These are phyloP conservation scores for Colletotrichum viniferum DNA, from an alignment of 2,329 filamentous ascomycete genomes.

Conservation along the genomic window DNA sequence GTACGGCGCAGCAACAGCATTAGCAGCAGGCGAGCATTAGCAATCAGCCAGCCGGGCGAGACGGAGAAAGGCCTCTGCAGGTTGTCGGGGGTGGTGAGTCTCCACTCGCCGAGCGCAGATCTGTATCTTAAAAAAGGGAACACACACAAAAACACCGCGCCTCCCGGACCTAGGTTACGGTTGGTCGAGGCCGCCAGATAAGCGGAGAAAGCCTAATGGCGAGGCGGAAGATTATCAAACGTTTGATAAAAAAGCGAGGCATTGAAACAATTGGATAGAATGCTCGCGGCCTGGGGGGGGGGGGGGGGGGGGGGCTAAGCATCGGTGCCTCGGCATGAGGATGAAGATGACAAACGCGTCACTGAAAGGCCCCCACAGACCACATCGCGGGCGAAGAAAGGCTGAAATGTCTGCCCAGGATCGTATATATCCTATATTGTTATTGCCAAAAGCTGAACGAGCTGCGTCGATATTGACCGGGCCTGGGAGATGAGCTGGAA, in stretches of 20 bases:
- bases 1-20: background rate
- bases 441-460: background rate
- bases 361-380: background rate
- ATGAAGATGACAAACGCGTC: background rate
- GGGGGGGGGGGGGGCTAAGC: background rate
- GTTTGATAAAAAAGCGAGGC: background rate
- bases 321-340: background rate
- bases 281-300: background rate
- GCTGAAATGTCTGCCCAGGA: background rate
- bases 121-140: background rate
- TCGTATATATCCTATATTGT: background rate
- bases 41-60: background rate
- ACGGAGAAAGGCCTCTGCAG: background rate
- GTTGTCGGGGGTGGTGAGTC: background rate
- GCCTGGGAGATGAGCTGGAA: background rate
- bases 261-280: background rate
- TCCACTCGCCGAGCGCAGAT: background rate
- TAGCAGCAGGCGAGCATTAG: background rate
- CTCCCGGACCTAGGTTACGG: background rate
- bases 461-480: background rate
- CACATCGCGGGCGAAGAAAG: background rate
- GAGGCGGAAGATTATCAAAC: background rate
- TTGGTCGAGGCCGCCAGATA: background rate
- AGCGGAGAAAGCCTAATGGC: background rate
- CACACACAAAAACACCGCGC: background rate